Percentiles rank a stretch among this genome's conserved stretches.
phyloP scores from a whole-genome alignment of 306 rosid genomes.

The Sechiopsis laciniata region DNA sequence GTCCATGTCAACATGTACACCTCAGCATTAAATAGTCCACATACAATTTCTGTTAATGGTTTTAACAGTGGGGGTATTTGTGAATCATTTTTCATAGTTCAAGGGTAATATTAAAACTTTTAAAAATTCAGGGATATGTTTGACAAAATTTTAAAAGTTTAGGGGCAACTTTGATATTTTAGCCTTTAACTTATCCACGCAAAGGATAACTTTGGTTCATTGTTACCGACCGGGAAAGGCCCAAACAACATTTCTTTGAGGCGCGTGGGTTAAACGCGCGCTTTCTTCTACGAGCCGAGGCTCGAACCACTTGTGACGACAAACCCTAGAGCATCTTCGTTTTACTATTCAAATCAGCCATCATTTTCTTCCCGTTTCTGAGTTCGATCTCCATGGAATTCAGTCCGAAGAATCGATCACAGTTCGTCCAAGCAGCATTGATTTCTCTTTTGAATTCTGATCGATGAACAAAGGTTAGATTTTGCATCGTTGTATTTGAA shows the following conservation, averaged over 20 bases:
- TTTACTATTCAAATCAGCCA: not conserved
- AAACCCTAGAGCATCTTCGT: conserved; percentile 12
- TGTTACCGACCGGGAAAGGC: not conserved
- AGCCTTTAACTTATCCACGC: too few relatives aligned
- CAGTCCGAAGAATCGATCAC: not conserved
- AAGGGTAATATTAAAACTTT: too few relatives aligned
- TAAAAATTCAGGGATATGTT: too few relatives aligned
- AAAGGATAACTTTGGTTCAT: too few relatives aligned
- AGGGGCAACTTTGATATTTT: too few relatives aligned
- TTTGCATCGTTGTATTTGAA: not conserved
- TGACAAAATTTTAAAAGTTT: too few relatives aligned
- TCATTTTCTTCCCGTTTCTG: not conserved
- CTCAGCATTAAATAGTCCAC: too few relatives aligned
- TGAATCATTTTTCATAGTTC: too few relatives aligned
- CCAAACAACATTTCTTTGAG: not conserved
- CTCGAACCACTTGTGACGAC: not conserved
- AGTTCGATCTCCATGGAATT: not conserved
- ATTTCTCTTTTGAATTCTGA: not conserved
- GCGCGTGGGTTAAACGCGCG: conserved; percentile 16
- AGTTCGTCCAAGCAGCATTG: not conserved
- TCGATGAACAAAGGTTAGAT: not conserved
- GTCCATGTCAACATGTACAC: too few relatives aligned
- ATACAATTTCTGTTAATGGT: too few relatives aligned
- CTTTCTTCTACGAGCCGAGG: conserved; percentile 4
- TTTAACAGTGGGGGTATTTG: too few relatives aligned